phyloP scores from a whole-genome alignment of 2,329 filamentous ascomycete species.

The Pyrenophora tritici-repentis region DNA sequence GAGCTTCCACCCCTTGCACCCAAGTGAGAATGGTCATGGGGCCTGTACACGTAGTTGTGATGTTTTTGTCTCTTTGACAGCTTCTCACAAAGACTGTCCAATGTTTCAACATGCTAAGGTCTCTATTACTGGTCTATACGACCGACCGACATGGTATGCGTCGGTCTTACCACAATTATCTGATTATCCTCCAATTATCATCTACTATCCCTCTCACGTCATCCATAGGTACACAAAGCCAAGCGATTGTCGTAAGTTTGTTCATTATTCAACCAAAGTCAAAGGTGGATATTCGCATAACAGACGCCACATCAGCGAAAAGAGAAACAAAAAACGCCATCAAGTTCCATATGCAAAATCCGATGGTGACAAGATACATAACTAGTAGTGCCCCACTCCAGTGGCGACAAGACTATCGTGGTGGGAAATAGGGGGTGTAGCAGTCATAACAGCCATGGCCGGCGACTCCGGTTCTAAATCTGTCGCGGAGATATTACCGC shows the following conservation, averaged over 20 bases:
- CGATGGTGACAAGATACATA: conserved; percentile 11
- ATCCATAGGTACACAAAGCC: background rate
- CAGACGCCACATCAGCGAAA: background rate
- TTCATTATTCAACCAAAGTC: background rate
- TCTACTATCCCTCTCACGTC: no score
- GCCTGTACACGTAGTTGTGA: no score
- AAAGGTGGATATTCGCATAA: background rate
- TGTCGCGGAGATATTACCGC: conserved; percentile 8
- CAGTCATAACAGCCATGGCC: conserved; percentile 8
- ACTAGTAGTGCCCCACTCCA: background rate
- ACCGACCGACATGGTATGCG: no score
- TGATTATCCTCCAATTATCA: no score
- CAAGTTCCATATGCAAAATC: conserved; percentile 8
- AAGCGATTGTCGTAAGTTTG: background rate
- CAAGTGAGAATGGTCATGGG: no score
- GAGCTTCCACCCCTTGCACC: no score
- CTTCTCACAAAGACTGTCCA: no score
- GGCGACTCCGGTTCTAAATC: conserved; percentile 14
- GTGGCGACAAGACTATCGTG: conserved; percentile 1
- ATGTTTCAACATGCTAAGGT: no score
- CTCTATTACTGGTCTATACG: no score
- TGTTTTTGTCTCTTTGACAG: no score
- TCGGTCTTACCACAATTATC: no score
- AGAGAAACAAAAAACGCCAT: background rate
- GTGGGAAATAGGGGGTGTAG: conserved; percentile 1